These are phyloP conservation scores for Phytophthora tentaculata DNA, from an alignment of 352 stramenopile species.

Conservation along the genomic window DNA sequence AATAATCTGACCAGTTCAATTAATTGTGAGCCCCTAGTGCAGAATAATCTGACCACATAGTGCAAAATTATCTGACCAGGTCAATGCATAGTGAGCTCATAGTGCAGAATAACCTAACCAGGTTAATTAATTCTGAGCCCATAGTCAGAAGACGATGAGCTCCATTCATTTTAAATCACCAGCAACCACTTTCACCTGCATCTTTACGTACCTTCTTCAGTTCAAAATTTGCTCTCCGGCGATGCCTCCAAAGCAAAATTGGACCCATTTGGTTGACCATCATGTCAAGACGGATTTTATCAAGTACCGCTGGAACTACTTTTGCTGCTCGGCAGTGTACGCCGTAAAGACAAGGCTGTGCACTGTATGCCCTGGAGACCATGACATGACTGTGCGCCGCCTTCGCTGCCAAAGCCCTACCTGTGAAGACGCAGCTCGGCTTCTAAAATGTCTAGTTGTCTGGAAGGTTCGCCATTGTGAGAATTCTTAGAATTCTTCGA, in stretches of 20 bases:
- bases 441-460: neutral
- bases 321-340: neutral
- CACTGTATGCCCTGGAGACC: neutral
- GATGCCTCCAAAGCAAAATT: neutral
- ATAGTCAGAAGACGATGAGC: neutral
- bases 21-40: too few relatives aligned
- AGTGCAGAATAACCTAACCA: too few relatives aligned
- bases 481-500: neutral
- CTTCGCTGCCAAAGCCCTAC: neutral
- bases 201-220: neutral
- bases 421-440: neutral
- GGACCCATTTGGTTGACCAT: neutral
- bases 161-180: neutral
- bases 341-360: neutral
- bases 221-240: neutral
- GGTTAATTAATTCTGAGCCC: too few relatives aligned
- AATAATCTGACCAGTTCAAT: too few relatives aligned
- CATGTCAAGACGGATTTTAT: neutral
- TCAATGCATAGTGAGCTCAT: neutral
- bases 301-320: neutral
- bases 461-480: neutral
- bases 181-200: neutral
- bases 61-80: neutral
- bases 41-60: neutral
- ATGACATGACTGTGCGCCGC: neutral